Evolutionary conservation across 1,284 basidiomycete genomes (phyloP), one percentile per base, ranked within the genome.

Genomic region (Sphagnurus paluster): DNA sequence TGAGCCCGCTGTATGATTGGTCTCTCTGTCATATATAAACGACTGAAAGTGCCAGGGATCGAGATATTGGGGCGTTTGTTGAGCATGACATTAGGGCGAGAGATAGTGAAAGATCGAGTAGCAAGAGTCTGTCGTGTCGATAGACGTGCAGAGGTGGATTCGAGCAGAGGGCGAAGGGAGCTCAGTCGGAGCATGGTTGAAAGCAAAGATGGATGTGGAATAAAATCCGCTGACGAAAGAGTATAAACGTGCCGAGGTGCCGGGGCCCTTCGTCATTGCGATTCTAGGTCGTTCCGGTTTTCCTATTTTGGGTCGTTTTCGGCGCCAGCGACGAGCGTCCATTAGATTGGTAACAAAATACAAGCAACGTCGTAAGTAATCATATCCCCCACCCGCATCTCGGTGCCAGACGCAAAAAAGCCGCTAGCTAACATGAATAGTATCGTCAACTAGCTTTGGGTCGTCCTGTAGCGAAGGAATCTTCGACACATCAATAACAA

Each of bases 401-500:
- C n/a, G n/a, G n/a, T n/a, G n/a, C n/a, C n/a, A n/a, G n/a, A n/a
- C n/a, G n/a, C n/a, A n/a, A n/a, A 2, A 35, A 3, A 35, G 11
- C 19, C n/a, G 14, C 33, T 25, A 37, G 35, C 23, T 32, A 41
- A 20, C 24, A 32, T 24, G 20, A 32, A 46, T 46, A 9, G 39
- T 20, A 17, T 38, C 41, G 4, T 26, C 37, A 8, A 30, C 32
- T 17, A 23, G 37, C 25, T 34, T 34, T 33, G 21, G 29, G 25
- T 26, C 48, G 34, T 50, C 46, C n/a, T 51, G 55, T 34, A 69
- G 55, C 6, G 62, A 61, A 28, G 74, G 68, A 49, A 82, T 68
- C 56, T 69, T 69, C 9, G 65, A 63, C 21, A 76, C 62, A 57
- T 84, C 81, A 24, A 82, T 69, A 13, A 84, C 68, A 9, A 73